Conservation (phyloP, 2,329 filamentous ascomycete genomes). For the Pseudopithomyces maydicus region DNA sequence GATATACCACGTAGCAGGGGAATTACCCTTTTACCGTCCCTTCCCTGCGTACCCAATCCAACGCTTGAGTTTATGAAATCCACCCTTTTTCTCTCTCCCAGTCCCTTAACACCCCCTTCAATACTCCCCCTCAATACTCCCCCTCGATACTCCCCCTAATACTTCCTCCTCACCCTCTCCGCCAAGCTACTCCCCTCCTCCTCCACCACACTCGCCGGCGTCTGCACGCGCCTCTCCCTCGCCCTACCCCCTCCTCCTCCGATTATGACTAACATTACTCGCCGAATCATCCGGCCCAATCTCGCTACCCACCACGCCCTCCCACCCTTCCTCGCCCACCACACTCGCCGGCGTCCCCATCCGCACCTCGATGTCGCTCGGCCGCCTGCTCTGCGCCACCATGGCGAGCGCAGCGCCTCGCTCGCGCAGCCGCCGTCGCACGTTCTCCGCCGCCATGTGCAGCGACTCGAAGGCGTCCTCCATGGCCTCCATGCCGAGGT, state of each 20-base stretch:
- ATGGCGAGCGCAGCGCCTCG: conserved; percentile 77
- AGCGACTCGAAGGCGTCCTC: conserved; percentile 93
- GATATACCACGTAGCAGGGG: no score
- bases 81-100: no score
- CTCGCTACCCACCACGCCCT: conserved; percentile 51
- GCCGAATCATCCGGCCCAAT: conserved; percentile 80
- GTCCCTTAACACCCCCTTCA: conserved; percentile 25
- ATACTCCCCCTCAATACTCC: no score
- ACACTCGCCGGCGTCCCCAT: conserved; percentile 55
- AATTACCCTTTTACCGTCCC: no score
- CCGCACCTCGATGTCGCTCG: conserved; percentile 48
- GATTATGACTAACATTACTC: conserved; percentile 77
- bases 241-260: conserved; percentile 71
- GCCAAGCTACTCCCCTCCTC: conserved; percentile 33
- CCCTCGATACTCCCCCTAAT: conserved; percentile 15
- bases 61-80: no score
- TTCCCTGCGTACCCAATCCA: no score
- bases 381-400: conserved; percentile 64
- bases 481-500: conserved; percentile 88
- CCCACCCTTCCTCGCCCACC: conserved; percentile 38
- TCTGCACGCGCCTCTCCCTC: conserved; percentile 72
- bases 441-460: conserved; percentile 81
- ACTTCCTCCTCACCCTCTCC: conserved; percentile 34
- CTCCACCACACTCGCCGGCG: conserved; percentile 67
- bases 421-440: conserved; percentile 79